Evolutionary conservation across 495 filamentous ascomycete genomes (phyloP), one percentile per base, ranked within the genome.

Genomic region (Aspergillus olivimuriae): DNA sequence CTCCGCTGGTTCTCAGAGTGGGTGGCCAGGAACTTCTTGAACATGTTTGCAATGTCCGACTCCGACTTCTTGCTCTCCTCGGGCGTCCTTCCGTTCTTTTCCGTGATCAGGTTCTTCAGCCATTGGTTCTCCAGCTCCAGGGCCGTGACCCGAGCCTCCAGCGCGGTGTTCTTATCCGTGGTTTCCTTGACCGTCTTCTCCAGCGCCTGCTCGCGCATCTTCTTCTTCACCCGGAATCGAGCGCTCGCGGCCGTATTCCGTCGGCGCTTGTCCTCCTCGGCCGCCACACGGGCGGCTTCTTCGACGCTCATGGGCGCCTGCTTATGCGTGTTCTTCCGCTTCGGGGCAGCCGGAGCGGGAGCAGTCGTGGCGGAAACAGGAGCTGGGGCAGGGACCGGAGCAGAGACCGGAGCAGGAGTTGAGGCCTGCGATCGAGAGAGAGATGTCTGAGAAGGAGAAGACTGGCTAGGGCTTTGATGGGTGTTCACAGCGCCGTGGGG

Each of bases 211-310:
- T 98, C 92, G 37, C 92, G 86, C 74, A 94, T 86, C 80, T 98
- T 98, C 87, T 98, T 98, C 81, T 98, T 98, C 51, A 97, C 83
- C 42, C 92, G 86, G 81, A 98, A 98, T 20, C 92, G 86, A 7
- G 92, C 92, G 43, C 81, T 86, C 22, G 92, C 92, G 18, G 92
- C 92, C 0, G 92, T 98, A 71, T 98, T 98, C 41, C 92, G 86
- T 36, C 91, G 82, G 21, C 92, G 87, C 74, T 98, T 98, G 64
- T 98, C 92, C 70, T 98, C 92, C 59, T 98, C 92, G 23, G 92
- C 92, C 16, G 83, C 86, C 8, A 83, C 47, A 11, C 87, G 88
- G 75, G 49, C 75, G 63, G 51, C 63, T 42, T 68, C 69, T 47
- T 73, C 69, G 5, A 62, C 56, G 39, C 49, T 69, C 5, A 65